phyloP scores from a whole-genome alignment of 208 protist species.

The Trypanosoma vivax region DNA sequence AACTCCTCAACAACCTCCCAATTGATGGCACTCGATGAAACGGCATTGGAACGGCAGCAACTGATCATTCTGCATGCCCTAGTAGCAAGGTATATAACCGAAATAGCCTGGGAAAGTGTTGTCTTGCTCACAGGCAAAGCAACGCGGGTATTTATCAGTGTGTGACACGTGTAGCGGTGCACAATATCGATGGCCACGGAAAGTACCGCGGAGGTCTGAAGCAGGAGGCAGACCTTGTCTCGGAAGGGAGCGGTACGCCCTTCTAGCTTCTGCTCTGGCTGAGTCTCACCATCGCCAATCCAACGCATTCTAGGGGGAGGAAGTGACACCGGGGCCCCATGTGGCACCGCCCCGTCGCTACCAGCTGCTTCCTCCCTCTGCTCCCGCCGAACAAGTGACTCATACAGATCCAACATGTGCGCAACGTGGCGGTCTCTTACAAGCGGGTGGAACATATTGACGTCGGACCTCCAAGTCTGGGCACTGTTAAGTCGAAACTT shows the following conservation, averaged over 20 bases:
- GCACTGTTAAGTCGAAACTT: constrained; percentile 47
- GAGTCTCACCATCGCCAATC: constrained; percentile 12
- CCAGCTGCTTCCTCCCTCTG: neutral
- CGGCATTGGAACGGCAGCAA: constrained; percentile 8
- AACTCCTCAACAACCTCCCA: constrained; percentile 15
- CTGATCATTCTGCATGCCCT: constrained; percentile 14
- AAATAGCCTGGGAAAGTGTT: constrained; percentile 53
- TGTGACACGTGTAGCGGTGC: constrained; percentile 19
- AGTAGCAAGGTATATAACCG: constrained; percentile 51
- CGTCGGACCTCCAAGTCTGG: constrained; percentile 31
- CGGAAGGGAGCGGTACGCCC: constrained; percentile 35
- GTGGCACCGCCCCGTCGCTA: neutral
- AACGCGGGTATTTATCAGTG: too few relatives aligned
- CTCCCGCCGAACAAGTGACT: constrained; percentile 16
- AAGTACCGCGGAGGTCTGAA: constrained; percentile 71
- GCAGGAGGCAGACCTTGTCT: constrained; percentile 36
- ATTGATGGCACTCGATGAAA: neutral
- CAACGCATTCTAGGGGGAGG: constrained; percentile 6
- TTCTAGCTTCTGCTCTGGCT: constrained; percentile 19
- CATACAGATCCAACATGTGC: constrained; percentile 27
- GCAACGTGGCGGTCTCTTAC: constrained; percentile 24
- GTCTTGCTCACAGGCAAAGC: constrained; percentile 16
- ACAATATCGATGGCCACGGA: constrained; percentile 48
- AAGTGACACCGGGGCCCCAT: constrained; percentile 5
- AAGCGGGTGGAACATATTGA: constrained; percentile 44